Evolutionary conservation across 306 rosid species (phyloP), one percentile per base, ranked within the genome.

Genomic region (Notholithocarpus densiflorus): DNA sequence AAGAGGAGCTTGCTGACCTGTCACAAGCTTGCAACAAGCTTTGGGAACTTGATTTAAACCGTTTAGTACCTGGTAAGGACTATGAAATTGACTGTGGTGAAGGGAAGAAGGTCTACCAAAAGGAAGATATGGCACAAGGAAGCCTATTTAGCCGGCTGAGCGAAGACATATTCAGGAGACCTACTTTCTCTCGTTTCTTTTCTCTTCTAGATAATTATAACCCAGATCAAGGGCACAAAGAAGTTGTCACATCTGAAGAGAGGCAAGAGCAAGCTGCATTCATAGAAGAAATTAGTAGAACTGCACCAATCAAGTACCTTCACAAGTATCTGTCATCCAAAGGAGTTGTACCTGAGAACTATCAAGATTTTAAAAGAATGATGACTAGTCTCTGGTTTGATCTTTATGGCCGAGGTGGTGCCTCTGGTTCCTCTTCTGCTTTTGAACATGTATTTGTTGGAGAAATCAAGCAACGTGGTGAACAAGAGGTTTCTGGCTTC

Each of bases 361-460:
- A 24, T 66, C 94, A 91, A 82, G 97, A 91, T 37, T 92, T 92
- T 78, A 95, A 95, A 82, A 70, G 85, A 85, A 70, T 52, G 81
- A 21, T 94, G 87, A 82, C 80, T 57, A 74, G 78, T 81, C 82
- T 92, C 75, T 95, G 98, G 98, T 95, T 95, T 72, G 97, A 95
- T 43, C 98, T 95, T 81, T 95, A 92, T 79, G 86, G 88, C 72
- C 95, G 98, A n/a, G 86, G 96, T 51, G 98, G 98, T 59, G 83
- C 98, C 23, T 91, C 90, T 70, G 89, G 89, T 75, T 95, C 92
- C 75, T 95, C 98, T 71, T 95, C 98, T 62, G 95, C 98, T 82
- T 95, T 95, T 75, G 98, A 95, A 68, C 98, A 94, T 79, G 98
- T 94, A 73, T 91, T 94, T 84, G 97, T 94, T 74, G 98, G 98